A percentile compares a stretch with the other conserved stretches of the same genome.
phyloP scores from a whole-genome alignment of 2,329 filamentous ascomycete species.

The Claviceps fusiformis region DNA sequence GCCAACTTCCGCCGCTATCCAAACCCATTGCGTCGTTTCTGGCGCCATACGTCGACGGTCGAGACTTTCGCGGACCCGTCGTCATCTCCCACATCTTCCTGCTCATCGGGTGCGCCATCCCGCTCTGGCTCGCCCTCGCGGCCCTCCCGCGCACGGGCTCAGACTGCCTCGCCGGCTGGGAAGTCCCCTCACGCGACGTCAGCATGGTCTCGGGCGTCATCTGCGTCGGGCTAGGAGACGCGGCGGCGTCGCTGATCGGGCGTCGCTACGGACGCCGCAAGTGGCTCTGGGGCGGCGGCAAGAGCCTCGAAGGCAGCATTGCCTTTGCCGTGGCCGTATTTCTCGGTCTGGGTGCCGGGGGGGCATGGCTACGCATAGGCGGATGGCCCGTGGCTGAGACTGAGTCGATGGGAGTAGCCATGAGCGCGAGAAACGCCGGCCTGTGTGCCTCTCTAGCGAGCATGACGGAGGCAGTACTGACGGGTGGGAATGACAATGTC shows the following conservation, averaged over 20 bases:
- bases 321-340: constrained; percentile 77
- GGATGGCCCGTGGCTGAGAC: constrained; percentile 48
- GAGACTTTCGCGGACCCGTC: constrained; percentile 84
- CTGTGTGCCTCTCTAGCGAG: constrained; percentile 70
- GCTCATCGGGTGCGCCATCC: constrained; percentile 86
- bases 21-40: constrained; percentile 77
- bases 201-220: constrained; percentile 88
- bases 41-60: constrained; percentile 84
- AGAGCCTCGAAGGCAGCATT: constrained; percentile 76
- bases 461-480: constrained; percentile 86
- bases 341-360: constrained; percentile 54
- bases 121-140: constrained; percentile 77
- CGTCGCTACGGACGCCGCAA: constrained; percentile 74
- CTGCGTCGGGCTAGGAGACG: constrained; percentile 90
- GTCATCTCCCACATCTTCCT: constrained; percentile 95
- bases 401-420: constrained; percentile 23
- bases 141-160: constrained; percentile 45
- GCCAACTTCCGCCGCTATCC: constrained; percentile 79
- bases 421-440: constrained; percentile 48
- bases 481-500: constrained; percentile 96
- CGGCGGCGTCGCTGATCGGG: constrained; percentile 81
- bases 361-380: constrained; percentile 62
- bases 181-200: constrained; percentile 58
- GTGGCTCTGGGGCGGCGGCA: constrained; percentile 95
- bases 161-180: constrained; percentile 56